Conservation (phyloP, 805 yeast genomes). For the Ogataea thermomethanolica region DNA sequence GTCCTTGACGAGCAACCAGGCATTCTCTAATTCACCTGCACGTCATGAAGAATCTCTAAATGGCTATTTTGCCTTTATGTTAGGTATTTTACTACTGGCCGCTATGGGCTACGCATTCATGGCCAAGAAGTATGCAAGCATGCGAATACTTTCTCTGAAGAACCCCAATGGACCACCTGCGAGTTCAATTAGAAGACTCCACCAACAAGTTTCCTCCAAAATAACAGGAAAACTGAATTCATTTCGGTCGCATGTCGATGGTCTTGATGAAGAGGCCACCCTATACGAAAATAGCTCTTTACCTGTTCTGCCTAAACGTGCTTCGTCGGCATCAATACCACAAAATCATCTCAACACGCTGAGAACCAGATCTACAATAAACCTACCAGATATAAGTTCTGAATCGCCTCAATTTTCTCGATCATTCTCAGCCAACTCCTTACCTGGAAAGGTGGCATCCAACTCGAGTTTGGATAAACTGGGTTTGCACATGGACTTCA, state of each 20-base stretch:
- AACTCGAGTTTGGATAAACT: conserved; percentile 6
- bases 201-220: conserved; percentile 12
- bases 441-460: conserved; percentile 9
- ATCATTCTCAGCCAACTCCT: conserved; percentile 15
- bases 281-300: conserved; percentile 13
- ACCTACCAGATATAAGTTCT: conserved; percentile 20
- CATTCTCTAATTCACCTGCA: background rate
- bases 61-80: conserved; percentile 9
- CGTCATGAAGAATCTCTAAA: conserved; percentile 3
- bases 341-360: conserved; percentile 13
- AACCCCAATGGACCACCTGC: conserved; percentile 3
- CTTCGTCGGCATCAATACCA: conserved; percentile 5
- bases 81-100: conserved; percentile 17
- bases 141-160: conserved; percentile 1
- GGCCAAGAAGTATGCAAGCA: conserved; percentile 7
- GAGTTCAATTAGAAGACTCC: conserved; percentile 1
- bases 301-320: conserved; percentile 18
- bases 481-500: conserved; percentile 18
- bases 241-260: conserved; percentile 13
- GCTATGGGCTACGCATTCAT: conserved; percentile 9
- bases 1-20: background rate
- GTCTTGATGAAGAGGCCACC: conserved; percentile 15
- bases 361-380: conserved; percentile 32
- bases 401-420: conserved; percentile 11
- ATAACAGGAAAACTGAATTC: conserved; percentile 8